phyloP scores from a whole-genome alignment of 257 asterid genomes.

The Sherardia arvensis region DNA sequence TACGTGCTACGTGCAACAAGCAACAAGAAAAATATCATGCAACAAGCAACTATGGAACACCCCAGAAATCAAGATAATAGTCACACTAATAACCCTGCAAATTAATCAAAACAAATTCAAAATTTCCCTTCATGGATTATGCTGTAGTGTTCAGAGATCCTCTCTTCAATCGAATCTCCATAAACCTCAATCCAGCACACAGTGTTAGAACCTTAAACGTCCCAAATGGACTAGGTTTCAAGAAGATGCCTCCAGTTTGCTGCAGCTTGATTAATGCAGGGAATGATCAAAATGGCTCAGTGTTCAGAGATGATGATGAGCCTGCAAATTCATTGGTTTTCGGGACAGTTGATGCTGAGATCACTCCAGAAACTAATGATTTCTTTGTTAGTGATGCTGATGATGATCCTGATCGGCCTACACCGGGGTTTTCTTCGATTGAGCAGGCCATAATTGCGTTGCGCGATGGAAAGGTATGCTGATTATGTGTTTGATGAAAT shows the following conservation, averaged over 20 bases:
- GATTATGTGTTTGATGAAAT: background rate
- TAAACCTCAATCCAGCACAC: slow-evolving; percentile 10
- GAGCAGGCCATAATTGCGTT: slow-evolving; percentile 52
- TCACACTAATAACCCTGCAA: background rate
- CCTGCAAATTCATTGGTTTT: slow-evolving; percentile 24
- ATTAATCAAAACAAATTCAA: background rate
- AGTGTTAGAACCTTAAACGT: slow-evolving; percentile 4
- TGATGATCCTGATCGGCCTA: slow-evolving; percentile 85
- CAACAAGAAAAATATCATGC: too few species aligned
- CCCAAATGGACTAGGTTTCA: slow-evolving; percentile 14
- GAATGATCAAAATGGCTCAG: slow-evolving; percentile 30
- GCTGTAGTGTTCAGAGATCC: slow-evolving; percentile 28
- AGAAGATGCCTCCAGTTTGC: slow-evolving; percentile 18
- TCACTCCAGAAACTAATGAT: slow-evolving; percentile 56
- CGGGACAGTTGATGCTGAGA: slow-evolving; percentile 44
- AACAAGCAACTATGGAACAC: background rate
- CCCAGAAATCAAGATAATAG: background rate
- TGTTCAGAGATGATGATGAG: slow-evolving; percentile 14
- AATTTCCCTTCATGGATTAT: slow-evolving; percentile 29
- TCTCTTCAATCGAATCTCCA: slow-evolving; percentile 24
- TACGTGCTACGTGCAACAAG: background rate
- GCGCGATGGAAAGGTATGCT: slow-evolving; percentile 52
- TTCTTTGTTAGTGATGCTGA: slow-evolving; percentile 89
- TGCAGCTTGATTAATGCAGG: slow-evolving; percentile 15
- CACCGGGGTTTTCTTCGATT: slow-evolving; percentile 58